phyloP scores from a whole-genome alignment of 495 filamentous ascomycete genomes.

The Aspergillus mulundensis region DNA sequence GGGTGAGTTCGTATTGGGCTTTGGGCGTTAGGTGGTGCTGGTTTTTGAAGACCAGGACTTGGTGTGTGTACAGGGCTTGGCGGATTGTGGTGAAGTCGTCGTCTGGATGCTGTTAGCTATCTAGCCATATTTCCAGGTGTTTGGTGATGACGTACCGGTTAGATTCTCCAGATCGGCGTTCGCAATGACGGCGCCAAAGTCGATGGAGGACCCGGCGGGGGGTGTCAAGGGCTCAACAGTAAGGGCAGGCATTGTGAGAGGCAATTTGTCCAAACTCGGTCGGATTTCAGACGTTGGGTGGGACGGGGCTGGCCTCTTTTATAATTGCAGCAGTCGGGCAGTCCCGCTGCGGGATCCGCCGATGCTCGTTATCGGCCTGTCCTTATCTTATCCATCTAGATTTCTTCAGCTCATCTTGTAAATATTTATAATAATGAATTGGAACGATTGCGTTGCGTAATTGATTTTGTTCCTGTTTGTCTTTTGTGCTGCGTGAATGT shows the following conservation, averaged over 20 bases:
- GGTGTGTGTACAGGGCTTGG: constrained; percentile 56
- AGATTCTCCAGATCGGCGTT: constrained; percentile 57
- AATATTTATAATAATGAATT: too few relatives aligned
- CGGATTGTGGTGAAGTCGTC: constrained; percentile 56
- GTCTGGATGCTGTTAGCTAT: constrained; percentile 39
- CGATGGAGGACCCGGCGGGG: constrained; percentile 45
- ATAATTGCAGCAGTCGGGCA: not conserved
- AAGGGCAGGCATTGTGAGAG: not conserved
- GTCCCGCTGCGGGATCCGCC: not conserved
- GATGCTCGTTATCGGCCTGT: not conserved
- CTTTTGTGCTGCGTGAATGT: too few relatives aligned
- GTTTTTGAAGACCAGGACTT: constrained; percentile 66
- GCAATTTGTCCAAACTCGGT: not conserved
- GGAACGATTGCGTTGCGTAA: too few relatives aligned
- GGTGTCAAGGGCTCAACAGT: constrained; percentile 15
- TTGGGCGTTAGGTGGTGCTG: constrained; percentile 56
- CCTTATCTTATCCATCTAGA: not conserved
- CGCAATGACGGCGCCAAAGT: constrained; percentile 56
- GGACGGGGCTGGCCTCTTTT: not conserved
- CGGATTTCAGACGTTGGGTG: not conserved
- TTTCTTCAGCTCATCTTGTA: not conserved
- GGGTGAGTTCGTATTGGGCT: constrained; percentile 67
- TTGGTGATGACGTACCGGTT: constrained; percentile 34
- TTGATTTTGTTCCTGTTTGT: too few relatives aligned
- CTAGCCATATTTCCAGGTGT: too few relatives aligned